Base-by-base conservation (phyloP, 2,329 filamentous ascomycete genomes). In the Talaromyces amestolkiae region DNA sequence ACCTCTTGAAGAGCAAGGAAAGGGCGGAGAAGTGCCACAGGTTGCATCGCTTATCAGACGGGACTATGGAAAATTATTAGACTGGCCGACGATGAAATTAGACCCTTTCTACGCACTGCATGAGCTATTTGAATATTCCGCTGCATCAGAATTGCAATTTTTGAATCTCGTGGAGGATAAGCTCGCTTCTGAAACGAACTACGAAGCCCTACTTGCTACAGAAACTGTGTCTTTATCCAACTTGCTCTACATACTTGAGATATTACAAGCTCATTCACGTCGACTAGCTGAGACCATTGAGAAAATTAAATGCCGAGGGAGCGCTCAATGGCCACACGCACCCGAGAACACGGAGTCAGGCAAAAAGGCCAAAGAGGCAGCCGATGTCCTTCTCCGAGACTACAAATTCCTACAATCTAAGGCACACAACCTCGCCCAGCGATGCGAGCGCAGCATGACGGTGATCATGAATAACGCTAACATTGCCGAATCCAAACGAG, bases 31-130 rank as follows among this genome's bases (percentile, higher is more conserved):
- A 22, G 43, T 22, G 3, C 43, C 43, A 45, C 43, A 45, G n/a
- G 43, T 45, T 5, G 43, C 43, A 45, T 45, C 43, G 43, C 43
- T 45, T n/a, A n/a, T 45, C 7, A 45, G 43, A 45, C 1, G 43
- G n/a, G 43, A 45, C 43, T 59, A 17, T 13, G 56, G 56, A 13
- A 27, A 45, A 41, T 15, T 35, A 17, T 24, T 59, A 19, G 56
- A 59, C 19, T 41, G 19, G 41, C 19, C 33, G 19, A 59, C 37
- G 41, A 59, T 59, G 56, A 41, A 22, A 17, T 41, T 59, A 41
- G 56, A 59, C 22, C 56, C 56, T 3, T 59, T 59, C n/a, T 59
- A 59, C 41, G 56, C 56, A n/a, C n/a, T 59, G 35, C 37, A 37
- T 45, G 56, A 59, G 37, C 56, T 59, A 31, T 59, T 59, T 27